Conservation (phyloP, 129 eudicot species). For the Calendula officinalis region DNA sequence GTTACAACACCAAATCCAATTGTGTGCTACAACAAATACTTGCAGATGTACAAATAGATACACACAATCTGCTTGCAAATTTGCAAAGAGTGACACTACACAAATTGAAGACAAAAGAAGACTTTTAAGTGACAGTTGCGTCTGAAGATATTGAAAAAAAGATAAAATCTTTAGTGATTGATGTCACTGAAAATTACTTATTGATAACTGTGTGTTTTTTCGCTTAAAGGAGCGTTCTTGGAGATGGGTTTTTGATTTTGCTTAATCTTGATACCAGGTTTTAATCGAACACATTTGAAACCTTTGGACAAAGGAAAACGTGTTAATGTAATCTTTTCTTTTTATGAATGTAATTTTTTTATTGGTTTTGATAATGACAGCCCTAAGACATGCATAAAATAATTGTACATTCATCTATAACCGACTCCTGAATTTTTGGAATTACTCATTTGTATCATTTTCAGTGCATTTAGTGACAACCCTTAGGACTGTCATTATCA, state of each 20-base stretch:
- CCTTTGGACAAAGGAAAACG: too few species aligned
- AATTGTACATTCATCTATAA: too few species aligned
- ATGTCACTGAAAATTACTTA: background rate
- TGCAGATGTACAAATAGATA: slow-evolving; percentile 3
- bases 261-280: slow-evolving; percentile 11
- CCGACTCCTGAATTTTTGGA: too few species aligned
- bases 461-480: too few species aligned
- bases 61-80: background rate
- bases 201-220: background rate
- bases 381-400: too few species aligned
- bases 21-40: background rate
- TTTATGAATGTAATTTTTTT: too few species aligned
- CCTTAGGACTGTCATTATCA: too few species aligned
- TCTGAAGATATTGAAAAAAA: background rate
- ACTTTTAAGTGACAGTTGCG: background rate
- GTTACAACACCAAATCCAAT: background rate
- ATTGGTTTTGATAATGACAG: too few species aligned
- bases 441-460: too few species aligned
- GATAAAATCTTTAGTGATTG: background rate
- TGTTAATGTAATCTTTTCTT: too few species aligned
- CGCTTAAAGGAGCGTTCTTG: slow-evolving; percentile 4
- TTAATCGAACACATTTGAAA: too few species aligned
- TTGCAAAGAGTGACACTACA: background rate
- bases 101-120: background rate
- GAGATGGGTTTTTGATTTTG: background rate